Percentiles rank a stretch among this genome's conserved stretches.
These are phyloP conservation scores for Colletotrichum camelliae DNA, from an alignment of 2,329 filamentous ascomycete genomes.

Conservation along the genomic window DNA sequence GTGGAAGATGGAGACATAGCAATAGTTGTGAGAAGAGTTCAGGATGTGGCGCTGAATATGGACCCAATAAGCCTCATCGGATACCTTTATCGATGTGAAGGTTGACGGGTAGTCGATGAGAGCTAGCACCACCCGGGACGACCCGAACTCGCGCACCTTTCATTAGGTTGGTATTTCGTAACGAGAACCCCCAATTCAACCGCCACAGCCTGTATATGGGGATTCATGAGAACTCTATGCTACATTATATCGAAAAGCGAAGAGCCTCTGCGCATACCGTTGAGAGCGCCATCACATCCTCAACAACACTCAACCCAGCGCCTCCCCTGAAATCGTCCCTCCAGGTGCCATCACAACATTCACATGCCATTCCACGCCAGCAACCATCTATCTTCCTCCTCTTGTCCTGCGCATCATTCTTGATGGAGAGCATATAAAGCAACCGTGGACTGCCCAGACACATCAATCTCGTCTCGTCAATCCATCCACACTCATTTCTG, in stretches of 20 bases:
- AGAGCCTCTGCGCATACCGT: background rate
- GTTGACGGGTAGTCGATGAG: background rate
- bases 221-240: background rate
- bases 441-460: background rate
- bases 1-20: background rate
- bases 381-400: background rate
- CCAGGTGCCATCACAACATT: background rate
- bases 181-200: background rate
- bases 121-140: background rate
- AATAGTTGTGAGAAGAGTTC: background rate
- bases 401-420: background rate
- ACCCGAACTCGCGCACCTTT: background rate
- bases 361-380: background rate
- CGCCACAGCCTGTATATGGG: background rate
- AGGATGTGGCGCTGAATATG: background rate
- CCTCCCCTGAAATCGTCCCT: background rate
- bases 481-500: background rate
- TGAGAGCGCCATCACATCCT: background rate
- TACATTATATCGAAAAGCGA: background rate
- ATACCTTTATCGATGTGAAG: background rate
- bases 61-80: background rate
- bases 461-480: background rate
- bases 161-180: rapidly evolving
- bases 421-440: background rate
- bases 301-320: background rate